Conservation (phyloP, 208 protist genomes). For the Naegleria lovaniensis region DNA sequence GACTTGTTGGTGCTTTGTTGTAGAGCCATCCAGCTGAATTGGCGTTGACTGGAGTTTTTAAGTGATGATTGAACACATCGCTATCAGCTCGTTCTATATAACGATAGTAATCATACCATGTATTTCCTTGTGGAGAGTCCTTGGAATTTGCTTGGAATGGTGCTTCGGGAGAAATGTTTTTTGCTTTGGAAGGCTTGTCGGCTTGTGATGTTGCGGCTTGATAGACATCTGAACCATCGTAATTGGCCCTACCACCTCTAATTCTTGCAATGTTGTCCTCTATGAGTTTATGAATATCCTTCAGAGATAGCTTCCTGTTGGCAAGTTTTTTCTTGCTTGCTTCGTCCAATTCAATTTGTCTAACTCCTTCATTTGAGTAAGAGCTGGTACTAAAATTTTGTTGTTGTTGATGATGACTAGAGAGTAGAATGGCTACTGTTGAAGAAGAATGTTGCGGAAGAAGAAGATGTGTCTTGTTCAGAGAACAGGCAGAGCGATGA, state of each 20-base stretch:
- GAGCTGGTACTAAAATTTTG: not conserved
- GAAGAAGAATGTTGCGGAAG: no score
- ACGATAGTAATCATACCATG: not conserved
- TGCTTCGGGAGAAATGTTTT: not conserved
- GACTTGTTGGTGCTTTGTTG: not conserved
- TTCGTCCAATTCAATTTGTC: not conserved
- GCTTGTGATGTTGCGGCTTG: not conserved
- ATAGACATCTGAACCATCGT: not conserved
- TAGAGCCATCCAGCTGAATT: not conserved
- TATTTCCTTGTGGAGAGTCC: not conserved
- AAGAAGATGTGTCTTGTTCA: no score
- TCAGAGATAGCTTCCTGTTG: not conserved
- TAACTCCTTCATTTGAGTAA: not conserved
- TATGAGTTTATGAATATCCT: not conserved
- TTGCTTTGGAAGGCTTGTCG: no score
- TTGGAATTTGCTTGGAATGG: not conserved
- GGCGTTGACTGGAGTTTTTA: not conserved
- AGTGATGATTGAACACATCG: not conserved
- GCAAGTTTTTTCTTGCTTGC: not conserved
- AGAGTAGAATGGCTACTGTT: not conserved
- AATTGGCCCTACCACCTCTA: not conserved
- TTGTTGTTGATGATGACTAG: not conserved
- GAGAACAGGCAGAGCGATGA: no score
- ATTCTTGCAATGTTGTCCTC: not conserved
- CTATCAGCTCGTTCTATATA: not conserved